A percentile compares a stretch with the other conserved stretches of the same genome.
phyloP scores from a whole-genome alignment of 306 rosid species.

The Quercus glauca region DNA sequence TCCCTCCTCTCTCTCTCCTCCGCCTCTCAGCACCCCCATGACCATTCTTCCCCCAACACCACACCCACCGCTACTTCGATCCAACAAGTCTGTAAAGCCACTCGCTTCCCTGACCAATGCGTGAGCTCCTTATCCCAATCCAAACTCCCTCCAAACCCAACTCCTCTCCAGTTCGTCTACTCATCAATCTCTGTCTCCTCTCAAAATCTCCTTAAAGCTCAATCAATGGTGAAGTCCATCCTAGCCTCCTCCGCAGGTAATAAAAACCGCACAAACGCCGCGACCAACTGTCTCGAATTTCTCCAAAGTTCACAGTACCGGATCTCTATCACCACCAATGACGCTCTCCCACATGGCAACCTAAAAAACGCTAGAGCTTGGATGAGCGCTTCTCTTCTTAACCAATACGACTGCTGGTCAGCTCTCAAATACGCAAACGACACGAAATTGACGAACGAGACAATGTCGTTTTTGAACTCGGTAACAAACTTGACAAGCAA shows the following conservation, averaged over 20 bases:
- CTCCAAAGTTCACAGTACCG: conserved; percentile 52
- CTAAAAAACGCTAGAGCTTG: conserved; percentile 67
- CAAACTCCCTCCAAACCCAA: conserved; percentile 30
- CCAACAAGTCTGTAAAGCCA: conserved; percentile 63
- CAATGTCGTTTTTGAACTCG: conserved; percentile 59
- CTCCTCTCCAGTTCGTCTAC: conserved; percentile 44
- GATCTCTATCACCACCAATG: conserved; percentile 35
- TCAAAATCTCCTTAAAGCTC: conserved; percentile 47
- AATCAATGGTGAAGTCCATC: conserved; percentile 48
- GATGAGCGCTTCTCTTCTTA: conserved; percentile 61
- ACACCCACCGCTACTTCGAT: conserved; percentile 15
- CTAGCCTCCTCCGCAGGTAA: conserved; percentile 35
- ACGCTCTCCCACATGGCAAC: conserved; percentile 39
- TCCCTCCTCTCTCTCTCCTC: conserved; percentile 43
- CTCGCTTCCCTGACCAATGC: conserved; percentile 69
- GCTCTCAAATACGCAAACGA: conserved; percentile 79
- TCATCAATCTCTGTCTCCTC: conserved; percentile 44
- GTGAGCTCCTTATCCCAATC: conserved; percentile 34
- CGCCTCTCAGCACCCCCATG: conserved; percentile 25
- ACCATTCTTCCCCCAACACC: background rate
- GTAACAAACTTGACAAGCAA: conserved; percentile 46
- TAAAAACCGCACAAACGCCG: conserved; percentile 58
- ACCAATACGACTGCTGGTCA: conserved; percentile 82
- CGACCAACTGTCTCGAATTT: conserved; percentile 52
- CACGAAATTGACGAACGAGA: conserved; percentile 42